phyloP scores from a whole-genome alignment of 371 early-diverging fungal species.

The Conidiobolus incongruus region DNA sequence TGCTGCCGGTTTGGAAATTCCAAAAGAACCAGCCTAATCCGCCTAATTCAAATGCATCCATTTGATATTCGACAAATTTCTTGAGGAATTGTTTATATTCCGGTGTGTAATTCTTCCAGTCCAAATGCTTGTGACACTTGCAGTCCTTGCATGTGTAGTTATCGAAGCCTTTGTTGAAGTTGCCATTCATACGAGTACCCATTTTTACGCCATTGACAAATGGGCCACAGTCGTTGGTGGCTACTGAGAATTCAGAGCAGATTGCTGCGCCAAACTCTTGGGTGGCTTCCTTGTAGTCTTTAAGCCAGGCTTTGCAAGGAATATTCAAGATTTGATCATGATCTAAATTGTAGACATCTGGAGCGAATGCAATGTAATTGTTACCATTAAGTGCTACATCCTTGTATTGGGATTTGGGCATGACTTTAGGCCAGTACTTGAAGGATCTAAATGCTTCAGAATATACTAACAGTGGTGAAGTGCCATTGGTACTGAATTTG shows the following conservation, averaged over 20 bases:
- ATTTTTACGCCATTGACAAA: conserved; percentile 42
- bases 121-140: conserved; percentile 20
- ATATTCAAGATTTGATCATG: conserved; percentile 4
- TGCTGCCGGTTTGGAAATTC: conserved; percentile 24
- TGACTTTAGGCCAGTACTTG: conserved; percentile 8
- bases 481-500: conserved; percentile 6
- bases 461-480: conserved; percentile 6
- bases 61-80: conserved; percentile 14
- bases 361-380: neutral
- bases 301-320: conserved; percentile 9
- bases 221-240: conserved; percentile 48
- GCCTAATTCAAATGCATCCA: conserved; percentile 18
- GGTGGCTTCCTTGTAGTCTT: conserved; percentile 2
- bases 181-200: conserved; percentile 43
- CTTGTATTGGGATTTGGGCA: conserved; percentile 6
- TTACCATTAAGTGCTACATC: conserved; percentile 4
- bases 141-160: conserved; percentile 12
- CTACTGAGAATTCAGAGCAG: conserved; percentile 48
- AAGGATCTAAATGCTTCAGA: conserved; percentile 13
- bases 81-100: conserved; percentile 9
- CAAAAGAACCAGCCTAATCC: conserved; percentile 26
- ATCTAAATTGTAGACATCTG: neutral
- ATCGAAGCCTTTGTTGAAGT: conserved; percentile 5
- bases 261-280: conserved; percentile 23
- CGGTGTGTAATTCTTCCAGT: conserved; percentile 7